Evolutionary conservation across 371 early-diverging fungal genomes (phyloP).

Genomic region (Choanephora cucurbitarum): DNA sequence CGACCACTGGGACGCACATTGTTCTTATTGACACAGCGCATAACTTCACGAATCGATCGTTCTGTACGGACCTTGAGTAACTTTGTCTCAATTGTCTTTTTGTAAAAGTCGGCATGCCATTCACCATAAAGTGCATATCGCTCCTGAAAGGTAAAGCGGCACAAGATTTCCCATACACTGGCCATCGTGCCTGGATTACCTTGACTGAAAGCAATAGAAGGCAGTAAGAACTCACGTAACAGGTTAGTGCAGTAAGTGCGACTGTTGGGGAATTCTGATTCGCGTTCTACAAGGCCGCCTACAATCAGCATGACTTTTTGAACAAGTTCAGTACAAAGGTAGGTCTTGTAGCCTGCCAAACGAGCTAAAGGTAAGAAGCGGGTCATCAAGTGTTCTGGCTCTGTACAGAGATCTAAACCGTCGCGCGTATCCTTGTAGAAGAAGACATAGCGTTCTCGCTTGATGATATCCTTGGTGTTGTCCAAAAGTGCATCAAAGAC

Average conservation of each 20-base stretch:
- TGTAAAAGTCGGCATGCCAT: slow-evolving; percentile 72
- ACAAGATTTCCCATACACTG: slow-evolving; percentile 80
- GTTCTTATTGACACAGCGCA: slow-evolving; percentile 82
- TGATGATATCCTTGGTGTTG: slow-evolving; percentile 26
- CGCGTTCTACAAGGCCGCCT: slow-evolving; percentile 38
- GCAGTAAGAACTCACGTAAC: slow-evolving; percentile 70
- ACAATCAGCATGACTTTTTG: slow-evolving; percentile 47
- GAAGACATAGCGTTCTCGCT: slow-evolving; percentile 48
- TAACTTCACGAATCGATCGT: slow-evolving; percentile 61
- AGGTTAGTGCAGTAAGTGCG: slow-evolving; percentile 60
- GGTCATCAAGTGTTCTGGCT: slow-evolving; percentile 42
- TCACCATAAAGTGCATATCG: slow-evolving; percentile 80
- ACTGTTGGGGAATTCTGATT: slow-evolving; percentile 23
- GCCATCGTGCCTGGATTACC: slow-evolving; percentile 72
- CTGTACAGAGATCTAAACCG: slow-evolving; percentile 37
- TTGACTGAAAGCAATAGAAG: slow-evolving; percentile 68
- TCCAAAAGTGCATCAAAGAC: slow-evolving; percentile 31
- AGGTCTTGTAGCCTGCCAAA: slow-evolving; percentile 52
- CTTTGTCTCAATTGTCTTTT: slow-evolving; percentile 49
- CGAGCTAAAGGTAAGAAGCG: slow-evolving; percentile 51
- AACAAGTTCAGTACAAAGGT: slow-evolving; percentile 47
- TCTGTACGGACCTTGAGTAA: slow-evolving; percentile 56
- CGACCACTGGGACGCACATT: slow-evolving; percentile 82
- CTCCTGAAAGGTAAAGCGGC: slow-evolving; percentile 61
- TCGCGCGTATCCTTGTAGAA: slow-evolving; percentile 66